Evolutionary conservation across 768 basidiomycete species (phyloP).

Genomic region (Amanita thiersii): DNA sequence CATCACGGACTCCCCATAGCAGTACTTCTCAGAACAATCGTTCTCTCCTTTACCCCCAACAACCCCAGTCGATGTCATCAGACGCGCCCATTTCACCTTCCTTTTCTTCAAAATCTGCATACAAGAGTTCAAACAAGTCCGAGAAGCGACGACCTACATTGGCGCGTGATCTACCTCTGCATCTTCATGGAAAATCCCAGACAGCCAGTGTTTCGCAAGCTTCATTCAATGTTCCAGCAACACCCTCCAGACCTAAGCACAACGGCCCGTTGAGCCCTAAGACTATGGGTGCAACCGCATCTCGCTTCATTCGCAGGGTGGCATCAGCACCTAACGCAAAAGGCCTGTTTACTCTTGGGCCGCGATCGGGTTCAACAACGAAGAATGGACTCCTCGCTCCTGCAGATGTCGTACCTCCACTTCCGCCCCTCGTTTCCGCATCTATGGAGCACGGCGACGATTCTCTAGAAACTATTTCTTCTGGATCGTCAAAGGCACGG

Average conservation of each 20-base stretch:
- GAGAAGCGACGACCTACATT: conserved; percentile 30
- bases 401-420: conserved; percentile 47
- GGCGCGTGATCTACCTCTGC: conserved; percentile 17
- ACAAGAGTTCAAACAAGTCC: conserved; percentile 21
- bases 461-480: conserved; percentile 74
- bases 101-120: neutral
- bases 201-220: conserved; percentile 40
- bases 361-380: conserved; percentile 51
- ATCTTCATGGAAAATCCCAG: conserved; percentile 24
- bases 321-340: conserved; percentile 97
- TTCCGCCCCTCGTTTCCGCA: conserved; percentile 40
- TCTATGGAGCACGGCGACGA: conserved; percentile 54
- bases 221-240: conserved; percentile 27
- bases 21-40: conserved; percentile 16
- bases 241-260: conserved; percentile 37
- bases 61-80: conserved; percentile 26
- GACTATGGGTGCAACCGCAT: conserved; percentile 64
- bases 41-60: conserved; percentile 14
- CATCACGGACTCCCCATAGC: conserved; percentile 19
- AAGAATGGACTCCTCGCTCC: conserved; percentile 78
- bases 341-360: conserved; percentile 64
- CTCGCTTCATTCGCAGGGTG: conserved; percentile 89
- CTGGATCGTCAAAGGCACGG: conserved; percentile 59
- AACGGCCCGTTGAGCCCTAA: conserved; percentile 57
- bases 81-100: conserved; percentile 29